Evolutionary conservation across 768 basidiomycete genomes (phyloP).

Genomic region (Termitomyces sp.): DNA sequence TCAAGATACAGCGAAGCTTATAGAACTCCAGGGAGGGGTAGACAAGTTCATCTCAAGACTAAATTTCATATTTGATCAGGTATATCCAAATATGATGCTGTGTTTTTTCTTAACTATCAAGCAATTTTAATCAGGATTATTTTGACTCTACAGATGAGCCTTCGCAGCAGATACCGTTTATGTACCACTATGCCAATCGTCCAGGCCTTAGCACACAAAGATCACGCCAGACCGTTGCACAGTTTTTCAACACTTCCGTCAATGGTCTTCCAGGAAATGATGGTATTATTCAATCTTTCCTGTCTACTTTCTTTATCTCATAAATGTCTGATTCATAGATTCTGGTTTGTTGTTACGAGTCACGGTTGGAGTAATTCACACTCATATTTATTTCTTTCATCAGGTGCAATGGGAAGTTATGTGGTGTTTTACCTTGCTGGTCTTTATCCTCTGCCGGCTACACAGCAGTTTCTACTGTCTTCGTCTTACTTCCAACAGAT

Average conservation of each 20-base stretch:
- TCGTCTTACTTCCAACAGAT: constrained; percentile 58
- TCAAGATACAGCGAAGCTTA: constrained; percentile 58
- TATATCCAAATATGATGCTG: constrained; percentile 10
- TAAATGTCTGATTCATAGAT: constrained; percentile 8
- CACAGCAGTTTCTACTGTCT: constrained; percentile 50
- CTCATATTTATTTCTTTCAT: not conserved
- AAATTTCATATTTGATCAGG: constrained; percentile 53
- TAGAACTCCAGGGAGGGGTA: constrained; percentile 54
- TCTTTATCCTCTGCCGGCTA: constrained; percentile 59
- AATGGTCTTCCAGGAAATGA: constrained; percentile 63
- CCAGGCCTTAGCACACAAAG: constrained; percentile 55
- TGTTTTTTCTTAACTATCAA: not conserved
- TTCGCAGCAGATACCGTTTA: constrained; percentile 62
- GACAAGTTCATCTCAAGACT: constrained; percentile 48
- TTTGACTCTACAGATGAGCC: constrained; percentile 63
- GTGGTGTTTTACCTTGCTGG: constrained; percentile 54
- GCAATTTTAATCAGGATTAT: constrained; percentile 32
- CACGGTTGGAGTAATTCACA: not conserved
- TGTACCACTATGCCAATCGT: constrained; percentile 63
- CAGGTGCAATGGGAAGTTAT: constrained; percentile 61
- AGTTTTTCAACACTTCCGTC: constrained; percentile 49
- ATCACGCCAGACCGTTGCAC: constrained; percentile 47
- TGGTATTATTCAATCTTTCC: constrained; percentile 28
- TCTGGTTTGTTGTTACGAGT: constrained; percentile 13
- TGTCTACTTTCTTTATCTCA: constrained; percentile 15